Evolutionary conservation across 1,139 yeast species (phyloP), one percentile per base, ranked within the genome.

Genomic region (Diutina mesorugosa): DNA sequence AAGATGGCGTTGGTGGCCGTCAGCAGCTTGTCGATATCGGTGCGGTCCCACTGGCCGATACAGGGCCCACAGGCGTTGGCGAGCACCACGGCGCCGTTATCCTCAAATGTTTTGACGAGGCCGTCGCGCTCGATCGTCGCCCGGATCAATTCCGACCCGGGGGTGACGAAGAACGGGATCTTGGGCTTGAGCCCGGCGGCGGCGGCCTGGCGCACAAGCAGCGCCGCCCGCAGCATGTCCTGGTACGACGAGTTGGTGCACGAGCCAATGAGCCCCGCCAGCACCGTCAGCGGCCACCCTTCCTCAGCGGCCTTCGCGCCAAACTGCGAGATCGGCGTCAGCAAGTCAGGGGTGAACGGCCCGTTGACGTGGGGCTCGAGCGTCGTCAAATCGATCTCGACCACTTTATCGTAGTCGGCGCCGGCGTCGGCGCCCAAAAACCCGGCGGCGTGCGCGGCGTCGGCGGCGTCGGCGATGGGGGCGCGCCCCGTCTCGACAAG

Each of bases 61-160:
- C 99, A 93, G 61, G 98, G 99, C 59, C 99, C 99, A 77, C 99
- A 93, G 16, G 99, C 99, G 67, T 93, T 93, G 51, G 98, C 97
- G 62, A 93, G 77, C 18, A 93, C 97, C 57, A 83, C 78, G 56
- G 96, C 98, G 58, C 97, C 97, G 65, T 85, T 87, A 55, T 84
- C 79, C 68, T 85, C 85, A 68, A 93, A 90, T 47, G 87, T 83
- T 51, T 85, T 80, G 58, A 87, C 82, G 62, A 88, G 78, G 18
- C 98, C 98, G 68, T 93, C 98, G 70, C 97, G 84, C 72, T 90
- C 97, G 64, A 93, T 86, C 55, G 99, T 93, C 56, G 99, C 98
- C 71, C 98, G 84, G 65, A 93, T 89, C 73, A 90, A 97, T 74
- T 93, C 99, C n/a, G 97, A 89, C 63, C 99, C 99, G 57, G 99